phyloP scores from a whole-genome alignment of 148 eudicot species.

The Selenicereus undatus region DNA sequence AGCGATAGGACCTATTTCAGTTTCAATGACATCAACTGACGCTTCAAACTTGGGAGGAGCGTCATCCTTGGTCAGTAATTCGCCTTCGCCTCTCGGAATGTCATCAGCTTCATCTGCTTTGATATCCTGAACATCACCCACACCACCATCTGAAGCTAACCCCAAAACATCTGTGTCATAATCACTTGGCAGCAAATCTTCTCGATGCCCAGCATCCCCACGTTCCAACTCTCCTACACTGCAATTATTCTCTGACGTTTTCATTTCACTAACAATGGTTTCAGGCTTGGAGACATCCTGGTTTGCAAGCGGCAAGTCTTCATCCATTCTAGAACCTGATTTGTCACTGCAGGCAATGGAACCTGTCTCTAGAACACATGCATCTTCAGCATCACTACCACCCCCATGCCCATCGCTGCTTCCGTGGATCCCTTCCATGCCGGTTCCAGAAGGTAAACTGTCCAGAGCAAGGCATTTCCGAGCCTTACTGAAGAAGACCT shows the following conservation, averaged over 20 bases:
- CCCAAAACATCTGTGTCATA: slow-evolving; percentile 22
- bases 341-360: slow-evolving; percentile 49
- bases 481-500: slow-evolving; percentile 72
- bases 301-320: slow-evolving; percentile 39
- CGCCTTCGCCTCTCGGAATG: slow-evolving; percentile 3
- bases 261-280: slow-evolving; percentile 31
- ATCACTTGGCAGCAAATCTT: slow-evolving; percentile 23
- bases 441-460: slow-evolving; percentile 30
- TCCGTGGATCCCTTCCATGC: slow-evolving; percentile 25
- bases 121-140: slow-evolving; percentile 17
- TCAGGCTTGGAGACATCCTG: slow-evolving; percentile 32
- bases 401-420: slow-evolving; percentile 46
- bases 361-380: slow-evolving; percentile 48
- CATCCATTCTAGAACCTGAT: slow-evolving; percentile 45
- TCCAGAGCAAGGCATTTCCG: slow-evolving; percentile 73
- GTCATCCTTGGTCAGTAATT: slow-evolving; percentile 6
- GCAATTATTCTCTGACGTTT: slow-evolving; percentile 23
- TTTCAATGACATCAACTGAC: slow-evolving; percentile 9
- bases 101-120: slow-evolving; percentile 12
- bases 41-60: slow-evolving; percentile 13
- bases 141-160: slow-evolving; percentile 25
- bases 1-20: slow-evolving; percentile 3
- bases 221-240: slow-evolving; percentile 27
- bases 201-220: slow-evolving; percentile 14
- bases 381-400: slow-evolving; percentile 63